These are phyloP conservation scores for Cryptomeria japonica DNA, from an alignment of 75 land plant species.

Conservation along the genomic window DNA sequence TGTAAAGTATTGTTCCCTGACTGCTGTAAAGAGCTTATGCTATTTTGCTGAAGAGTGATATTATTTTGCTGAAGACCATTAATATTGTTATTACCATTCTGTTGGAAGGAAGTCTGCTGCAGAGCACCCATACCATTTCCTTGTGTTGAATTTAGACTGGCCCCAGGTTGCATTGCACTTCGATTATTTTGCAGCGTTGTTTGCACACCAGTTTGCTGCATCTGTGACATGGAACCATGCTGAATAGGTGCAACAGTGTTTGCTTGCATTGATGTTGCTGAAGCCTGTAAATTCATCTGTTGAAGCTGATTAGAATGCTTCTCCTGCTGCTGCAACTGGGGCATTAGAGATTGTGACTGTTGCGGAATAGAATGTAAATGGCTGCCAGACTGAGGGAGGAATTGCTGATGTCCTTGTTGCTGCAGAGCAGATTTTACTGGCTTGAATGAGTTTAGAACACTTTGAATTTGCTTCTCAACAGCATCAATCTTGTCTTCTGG, in stretches of 20 bases:
- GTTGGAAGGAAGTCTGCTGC: conserved; percentile 41
- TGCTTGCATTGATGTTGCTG: conserved; percentile 35
- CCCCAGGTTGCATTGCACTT: conserved; percentile 39
- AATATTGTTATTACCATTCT: conserved; percentile 21
- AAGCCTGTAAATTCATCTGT: conserved; percentile 41
- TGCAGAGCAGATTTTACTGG: conserved; percentile 4
- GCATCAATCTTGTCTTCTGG: neutral
- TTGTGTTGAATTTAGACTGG: conserved; percentile 50
- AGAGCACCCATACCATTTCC: conserved; percentile 40
- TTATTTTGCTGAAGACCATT: conserved; percentile 37
- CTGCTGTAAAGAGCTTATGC: conserved; percentile 39
- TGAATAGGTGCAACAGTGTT: conserved; percentile 31
- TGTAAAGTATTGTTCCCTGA: conserved; percentile 35
- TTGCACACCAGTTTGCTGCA: conserved; percentile 28
- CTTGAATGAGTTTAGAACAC: neutral
- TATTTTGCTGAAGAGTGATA: conserved; percentile 41
- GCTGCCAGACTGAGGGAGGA: conserved; percentile 10
- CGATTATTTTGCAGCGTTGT: conserved; percentile 42
- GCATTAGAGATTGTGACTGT: conserved; percentile 37
- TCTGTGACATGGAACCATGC: conserved; percentile 46
- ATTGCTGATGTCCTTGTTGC: conserved; percentile 16
- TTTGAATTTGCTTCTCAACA: neutral
- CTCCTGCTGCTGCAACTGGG: conserved; percentile 34
- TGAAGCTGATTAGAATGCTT: conserved; percentile 52
- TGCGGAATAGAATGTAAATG: conserved; percentile 16